Conservation (phyloP, 768 basidiomycete species). For the Lactifluus subvellereus region DNA sequence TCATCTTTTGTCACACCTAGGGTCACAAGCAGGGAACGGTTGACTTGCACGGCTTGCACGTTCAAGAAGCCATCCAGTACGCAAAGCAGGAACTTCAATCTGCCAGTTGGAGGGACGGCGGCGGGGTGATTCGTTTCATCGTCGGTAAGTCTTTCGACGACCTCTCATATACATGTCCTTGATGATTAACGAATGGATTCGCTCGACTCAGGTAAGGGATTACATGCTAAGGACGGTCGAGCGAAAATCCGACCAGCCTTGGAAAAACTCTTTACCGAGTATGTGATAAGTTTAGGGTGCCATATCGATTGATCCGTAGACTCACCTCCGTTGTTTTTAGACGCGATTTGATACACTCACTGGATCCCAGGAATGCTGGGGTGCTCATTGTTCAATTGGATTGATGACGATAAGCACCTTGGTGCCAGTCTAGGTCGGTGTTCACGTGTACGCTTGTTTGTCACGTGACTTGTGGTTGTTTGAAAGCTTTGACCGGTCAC, state of each 20-base stretch:
- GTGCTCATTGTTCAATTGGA: neutral
- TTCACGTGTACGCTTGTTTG: neutral
- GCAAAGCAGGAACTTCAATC: neutral
- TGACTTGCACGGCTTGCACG: constrained; percentile 16
- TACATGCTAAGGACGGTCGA: neutral
- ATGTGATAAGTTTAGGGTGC: neutral
- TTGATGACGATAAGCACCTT: neutral
- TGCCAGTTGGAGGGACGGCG: neutral
- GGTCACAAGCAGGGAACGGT: neutral
- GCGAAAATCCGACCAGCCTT: constrained; percentile 11
- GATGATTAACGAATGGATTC: neutral
- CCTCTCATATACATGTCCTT: neutral
- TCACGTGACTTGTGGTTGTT: neutral
- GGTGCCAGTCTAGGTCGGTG: neutral
- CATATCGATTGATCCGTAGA: neutral
- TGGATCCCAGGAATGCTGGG: constrained; percentile 8
- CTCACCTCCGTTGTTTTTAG: neutral
- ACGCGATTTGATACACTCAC: neutral
- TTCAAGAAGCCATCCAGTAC: constrained; percentile 4
- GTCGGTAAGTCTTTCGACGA: constrained; percentile 1
- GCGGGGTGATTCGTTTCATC: neutral
- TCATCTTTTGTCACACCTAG: neutral
- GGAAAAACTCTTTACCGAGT: constrained; percentile 2
- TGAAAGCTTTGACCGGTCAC: no score
- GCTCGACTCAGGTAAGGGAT: neutral